Percentiles rank a stretch among this genome's conserved stretches.
Evolutionary conservation across 2,329 filamentous ascomycete species (phyloP).

Genomic region (Eurotiales sp.): DNA sequence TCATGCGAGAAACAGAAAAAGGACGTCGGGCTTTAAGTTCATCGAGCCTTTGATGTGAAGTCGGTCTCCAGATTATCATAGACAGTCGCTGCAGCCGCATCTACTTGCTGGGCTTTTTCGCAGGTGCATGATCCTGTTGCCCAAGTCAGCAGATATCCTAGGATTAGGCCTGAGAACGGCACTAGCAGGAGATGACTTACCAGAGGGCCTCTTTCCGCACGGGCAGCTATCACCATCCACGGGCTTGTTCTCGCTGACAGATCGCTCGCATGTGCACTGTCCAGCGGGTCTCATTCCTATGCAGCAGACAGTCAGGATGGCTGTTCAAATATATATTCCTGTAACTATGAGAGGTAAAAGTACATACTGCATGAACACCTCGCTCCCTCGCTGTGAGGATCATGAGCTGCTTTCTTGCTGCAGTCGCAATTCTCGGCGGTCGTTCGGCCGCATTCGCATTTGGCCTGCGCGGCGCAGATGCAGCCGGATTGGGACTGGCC

Average conservation of each 20-base stretch:
- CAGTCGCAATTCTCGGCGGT: slow-evolving; percentile 83
- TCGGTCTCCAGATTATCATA: slow-evolving; percentile 64
- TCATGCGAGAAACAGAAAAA: neutral
- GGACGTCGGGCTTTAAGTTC: too few relatives aligned
- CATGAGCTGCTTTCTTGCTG: slow-evolving; percentile 67
- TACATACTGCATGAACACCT: slow-evolving; percentile 75
- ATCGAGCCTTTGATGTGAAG: slow-evolving; percentile 54
- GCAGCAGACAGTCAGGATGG: neutral
- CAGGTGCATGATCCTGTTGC: slow-evolving; percentile 70
- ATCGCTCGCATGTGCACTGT: slow-evolving; percentile 75
- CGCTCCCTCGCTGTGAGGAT: slow-evolving; percentile 65
- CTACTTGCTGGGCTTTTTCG: slow-evolving; percentile 64
- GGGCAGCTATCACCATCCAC: slow-evolving; percentile 61
- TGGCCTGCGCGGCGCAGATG: slow-evolving; percentile 57
- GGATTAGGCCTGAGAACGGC: too few relatives aligned
- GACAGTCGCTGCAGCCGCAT: slow-evolving; percentile 39
- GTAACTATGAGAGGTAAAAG: slow-evolving; percentile 21
- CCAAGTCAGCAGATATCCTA: neutral
- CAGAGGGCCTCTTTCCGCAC: slow-evolving; percentile 70
- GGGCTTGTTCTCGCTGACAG: slow-evolving; percentile 65
- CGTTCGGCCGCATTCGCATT: slow-evolving; percentile 86
- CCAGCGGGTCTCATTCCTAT: slow-evolving; percentile 68
- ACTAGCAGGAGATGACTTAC: slow-evolving; percentile 47
- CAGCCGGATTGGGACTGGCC: slow-evolving; percentile 54
- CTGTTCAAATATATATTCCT: too few relatives aligned